Conservation (phyloP, 139 green algal genomes). For the Micromonas commoda region DNA sequence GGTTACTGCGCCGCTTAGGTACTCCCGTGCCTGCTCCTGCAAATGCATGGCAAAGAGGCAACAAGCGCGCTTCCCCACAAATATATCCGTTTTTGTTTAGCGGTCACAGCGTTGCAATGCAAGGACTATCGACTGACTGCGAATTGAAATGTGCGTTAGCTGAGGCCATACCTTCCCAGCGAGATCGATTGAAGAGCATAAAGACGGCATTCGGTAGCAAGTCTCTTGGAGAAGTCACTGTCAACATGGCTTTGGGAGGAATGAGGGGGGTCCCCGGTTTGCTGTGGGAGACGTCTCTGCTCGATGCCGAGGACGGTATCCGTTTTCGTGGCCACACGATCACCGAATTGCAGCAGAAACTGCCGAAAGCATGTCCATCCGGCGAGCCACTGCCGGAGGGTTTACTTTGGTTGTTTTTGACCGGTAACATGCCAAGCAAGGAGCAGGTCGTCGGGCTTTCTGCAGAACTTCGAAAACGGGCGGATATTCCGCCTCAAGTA, state of each 20-base stretch:
- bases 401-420: slow-evolving; percentile 95
- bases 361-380: slow-evolving; percentile 56
- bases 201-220: slow-evolving; percentile 69
- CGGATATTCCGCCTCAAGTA: slow-evolving; percentile 22
- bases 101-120: too few relatives aligned
- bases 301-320: slow-evolving; percentile 95
- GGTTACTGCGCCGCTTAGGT: too few relatives aligned
- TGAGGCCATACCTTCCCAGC: slow-evolving; percentile 13
- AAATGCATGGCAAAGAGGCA: too few relatives aligned
- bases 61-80: too few relatives aligned
- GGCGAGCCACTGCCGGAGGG: slow-evolving; percentile 89
- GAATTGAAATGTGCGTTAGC: neutral
- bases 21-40: too few relatives aligned
- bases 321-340: slow-evolving; percentile 90
- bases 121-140: too few relatives aligned
- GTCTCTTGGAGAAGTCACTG: slow-evolving; percentile 72
- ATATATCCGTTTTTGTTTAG: too few relatives aligned
- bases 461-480: slow-evolving; percentile 61
- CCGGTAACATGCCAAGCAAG: slow-evolving; percentile 67
- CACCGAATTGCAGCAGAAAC: slow-evolving; percentile 79
- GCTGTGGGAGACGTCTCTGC: slow-evolving; percentile 94
- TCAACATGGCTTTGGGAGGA: slow-evolving; percentile 71
- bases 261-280: slow-evolving; percentile 95
- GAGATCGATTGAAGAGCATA: slow-evolving; percentile 79
- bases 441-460: slow-evolving; percentile 64